Evolutionary conservation across 306 rosid genomes (phyloP).

Genomic region (Corylus avellana): DNA sequence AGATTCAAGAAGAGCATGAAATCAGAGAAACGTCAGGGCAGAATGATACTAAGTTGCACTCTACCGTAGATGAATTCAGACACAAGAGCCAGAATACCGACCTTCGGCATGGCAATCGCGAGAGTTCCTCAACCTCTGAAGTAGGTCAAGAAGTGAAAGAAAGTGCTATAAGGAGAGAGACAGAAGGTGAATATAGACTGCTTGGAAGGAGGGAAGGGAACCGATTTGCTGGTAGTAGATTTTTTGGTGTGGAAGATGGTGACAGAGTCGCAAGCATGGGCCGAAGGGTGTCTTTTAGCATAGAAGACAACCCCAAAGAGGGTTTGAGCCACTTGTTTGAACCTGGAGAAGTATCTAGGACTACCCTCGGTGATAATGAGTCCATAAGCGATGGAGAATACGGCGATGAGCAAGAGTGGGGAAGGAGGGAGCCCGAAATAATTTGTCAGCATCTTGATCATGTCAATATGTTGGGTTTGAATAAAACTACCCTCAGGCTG

Average conservation of each 20-base stretch:
- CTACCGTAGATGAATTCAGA: slow-evolving; percentile 97
- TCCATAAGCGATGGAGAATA: slow-evolving; percentile 72
- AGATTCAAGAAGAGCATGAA: slow-evolving; percentile 74
- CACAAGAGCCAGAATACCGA: slow-evolving; percentile 80
- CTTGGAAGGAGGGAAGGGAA: slow-evolving; percentile 83
- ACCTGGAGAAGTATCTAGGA: slow-evolving; percentile 62
- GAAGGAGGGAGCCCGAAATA: slow-evolving; percentile 76
- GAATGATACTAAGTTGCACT: slow-evolving; percentile 85
- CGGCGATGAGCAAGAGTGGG: slow-evolving; percentile 65
- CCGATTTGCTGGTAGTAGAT: slow-evolving; percentile 63
- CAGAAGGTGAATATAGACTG: slow-evolving; percentile 91
- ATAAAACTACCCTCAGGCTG: slow-evolving; percentile 78
- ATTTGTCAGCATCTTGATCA: slow-evolving; percentile 75
- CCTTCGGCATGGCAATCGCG: slow-evolving; percentile 40
- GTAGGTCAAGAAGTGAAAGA: slow-evolving; percentile 60
- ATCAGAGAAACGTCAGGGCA: slow-evolving; percentile 92
- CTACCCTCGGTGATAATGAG: slow-evolving; percentile 78
- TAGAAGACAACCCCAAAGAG: slow-evolving; percentile 70
- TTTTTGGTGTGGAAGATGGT: slow-evolving; percentile 77
- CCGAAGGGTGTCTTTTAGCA: slow-evolving; percentile 79
- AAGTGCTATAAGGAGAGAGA: slow-evolving; percentile 94
- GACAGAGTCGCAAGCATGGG: slow-evolving; percentile 57
- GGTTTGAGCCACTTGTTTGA: slow-evolving; percentile 42
- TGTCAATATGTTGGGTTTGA: slow-evolving; percentile 80
- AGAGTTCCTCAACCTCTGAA: slow-evolving; percentile 56